These are phyloP conservation scores for Trichoderma sp. DNA, from an alignment of 2,329 filamentous ascomycete species.

Conservation along the genomic window DNA sequence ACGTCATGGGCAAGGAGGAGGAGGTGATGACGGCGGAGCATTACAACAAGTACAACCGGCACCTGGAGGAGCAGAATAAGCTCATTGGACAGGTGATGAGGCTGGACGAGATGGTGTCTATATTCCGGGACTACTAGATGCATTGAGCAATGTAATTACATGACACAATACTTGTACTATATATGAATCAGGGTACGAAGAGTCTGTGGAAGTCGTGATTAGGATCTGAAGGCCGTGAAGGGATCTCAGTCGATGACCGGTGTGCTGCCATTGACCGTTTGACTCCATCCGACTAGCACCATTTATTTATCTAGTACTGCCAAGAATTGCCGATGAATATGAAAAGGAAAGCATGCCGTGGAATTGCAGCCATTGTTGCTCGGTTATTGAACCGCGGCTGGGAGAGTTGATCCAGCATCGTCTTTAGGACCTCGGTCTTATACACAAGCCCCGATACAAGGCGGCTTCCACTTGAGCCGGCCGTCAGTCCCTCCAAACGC, in stretches of 20 bases:
- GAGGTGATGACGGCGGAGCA: conserved; percentile 76
- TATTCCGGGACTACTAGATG: conserved; percentile 74
- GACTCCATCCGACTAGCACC: not conserved
- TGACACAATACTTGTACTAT: not conserved
- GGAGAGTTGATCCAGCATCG: not conserved
- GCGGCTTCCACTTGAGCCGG: not conserved
- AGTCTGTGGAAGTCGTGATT: not conserved
- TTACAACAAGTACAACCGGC: conserved; percentile 61
- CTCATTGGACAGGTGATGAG: conserved; percentile 77
- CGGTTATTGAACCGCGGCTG: conserved; percentile 5
- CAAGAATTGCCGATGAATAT: not conserved
- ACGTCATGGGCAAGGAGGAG: conserved; percentile 82
- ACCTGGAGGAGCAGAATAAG: conserved; percentile 68
- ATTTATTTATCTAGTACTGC: no score
- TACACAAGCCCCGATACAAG: not conserved
- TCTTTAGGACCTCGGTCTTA: conserved; percentile 11
- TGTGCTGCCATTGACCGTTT: not conserved
- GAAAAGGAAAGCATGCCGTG: no score
- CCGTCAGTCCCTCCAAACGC: not conserved
- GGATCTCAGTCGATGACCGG: no score
- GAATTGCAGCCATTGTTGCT: not conserved
- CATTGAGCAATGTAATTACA: conserved; percentile 1
- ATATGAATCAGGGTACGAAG: not conserved
- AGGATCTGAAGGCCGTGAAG: no score
- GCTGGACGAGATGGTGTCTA: conserved; percentile 81